Base-by-base conservation (phyloP, 2,329 filamentous ascomycete species). In the Taxawa tesnikishii region DNA sequence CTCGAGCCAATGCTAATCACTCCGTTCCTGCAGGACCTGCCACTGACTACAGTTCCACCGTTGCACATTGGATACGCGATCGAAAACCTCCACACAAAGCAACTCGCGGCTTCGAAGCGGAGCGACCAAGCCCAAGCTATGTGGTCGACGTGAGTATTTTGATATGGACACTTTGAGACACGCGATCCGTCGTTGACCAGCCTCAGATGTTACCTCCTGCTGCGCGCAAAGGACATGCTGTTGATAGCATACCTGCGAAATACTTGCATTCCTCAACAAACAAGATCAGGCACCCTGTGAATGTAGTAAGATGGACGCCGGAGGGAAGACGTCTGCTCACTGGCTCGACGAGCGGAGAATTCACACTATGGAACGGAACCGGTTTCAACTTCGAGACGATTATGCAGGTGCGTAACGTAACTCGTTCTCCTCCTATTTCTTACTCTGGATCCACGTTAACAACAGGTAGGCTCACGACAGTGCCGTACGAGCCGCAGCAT, bases 311-410 rank as follows among this genome's bases (percentile, higher is more conserved):
- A 55, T 98, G 90, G 90, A 98, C 92, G 11, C 90, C 90, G 5
- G 90, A 98, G 57, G 90, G 90, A 16, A 78, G 90, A 39, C 71
- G 90, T 44, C 63, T 98, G 35, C 68, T 98, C 52, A 96, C 90
- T 0, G 90, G 85, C 14, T 93, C 87, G 0, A 93, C 85, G 44
- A 96, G 88, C 54, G 90, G 90, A 50, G 90, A 98, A 55, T 98
- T 98, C 49, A 98, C 92, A 24, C 61, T 98, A 3, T 98, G 90
- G 90, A 98, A 98, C 54, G 90, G 90, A 41, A 96, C 88, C 26
- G 88, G 85, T 15, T 98, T 98, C 70, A 96, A 98, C 57, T 98
- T 98, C 48, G 90, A 98, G 62, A 96, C 90, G 3, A 94, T 98
- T 16, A 94, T 94, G 82, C 87, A 94, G 56, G 63, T 67, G 43